phyloP scores from a whole-genome alignment of 495 filamentous ascomycete species.

The Hypoxylon fuscum region DNA sequence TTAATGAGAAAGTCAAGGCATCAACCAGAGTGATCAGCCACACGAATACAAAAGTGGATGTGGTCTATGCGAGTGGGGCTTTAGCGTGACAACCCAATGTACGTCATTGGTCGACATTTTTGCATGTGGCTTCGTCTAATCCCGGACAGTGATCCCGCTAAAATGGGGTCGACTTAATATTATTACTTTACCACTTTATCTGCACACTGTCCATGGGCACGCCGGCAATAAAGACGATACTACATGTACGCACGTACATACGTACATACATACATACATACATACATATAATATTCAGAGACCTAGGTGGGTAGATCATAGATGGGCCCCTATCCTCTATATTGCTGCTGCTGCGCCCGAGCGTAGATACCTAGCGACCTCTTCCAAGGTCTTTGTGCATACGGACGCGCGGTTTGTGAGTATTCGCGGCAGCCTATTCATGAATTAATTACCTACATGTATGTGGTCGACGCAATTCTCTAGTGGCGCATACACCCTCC shows the following conservation, averaged over 20 bases:
- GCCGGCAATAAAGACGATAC: no score
- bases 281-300: no score
- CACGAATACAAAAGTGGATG: conserved; percentile 18
- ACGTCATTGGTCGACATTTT: conserved; percentile 26
- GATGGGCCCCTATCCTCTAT: no score
- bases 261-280: no score
- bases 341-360: no score
- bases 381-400: neutral
- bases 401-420: conserved; percentile 10
- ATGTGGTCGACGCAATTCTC: conserved; percentile 12
- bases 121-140: conserved; percentile 39
- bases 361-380: no score
- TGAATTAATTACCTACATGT: neutral
- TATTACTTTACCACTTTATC: neutral
- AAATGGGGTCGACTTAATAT: conserved; percentile 22
- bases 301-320: no score
- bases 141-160: conserved; percentile 31
- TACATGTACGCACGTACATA: no score
- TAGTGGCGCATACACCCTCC: conserved; percentile 5
- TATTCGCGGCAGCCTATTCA: conserved; percentile 16
- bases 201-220: no score
- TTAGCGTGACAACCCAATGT: conserved; percentile 17
- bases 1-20: conserved; percentile 13
- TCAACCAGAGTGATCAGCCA: conserved; percentile 37
- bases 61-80: conserved; percentile 36